These are phyloP conservation scores for Dendrocalamus latiflorus DNA, from an alignment of 202 grass and related monocot genomes.

Conservation along the genomic window DNA sequence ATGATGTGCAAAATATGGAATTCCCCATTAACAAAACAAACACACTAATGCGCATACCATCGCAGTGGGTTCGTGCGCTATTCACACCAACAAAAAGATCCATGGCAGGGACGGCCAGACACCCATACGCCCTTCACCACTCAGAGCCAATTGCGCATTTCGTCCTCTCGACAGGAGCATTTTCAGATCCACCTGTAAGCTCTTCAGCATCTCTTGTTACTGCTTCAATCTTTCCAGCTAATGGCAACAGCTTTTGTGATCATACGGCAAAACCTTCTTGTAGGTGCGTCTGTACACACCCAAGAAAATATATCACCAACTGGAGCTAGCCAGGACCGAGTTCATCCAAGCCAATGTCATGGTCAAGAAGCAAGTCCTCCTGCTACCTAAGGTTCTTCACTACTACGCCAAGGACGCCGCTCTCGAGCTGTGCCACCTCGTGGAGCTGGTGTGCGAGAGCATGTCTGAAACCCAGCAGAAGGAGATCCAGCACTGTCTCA, in stretches of 20 bases:
- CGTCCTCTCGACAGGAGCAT: slow-evolving; percentile 74
- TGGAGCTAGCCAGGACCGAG: slow-evolving; percentile 59
- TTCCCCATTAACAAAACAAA: no score
- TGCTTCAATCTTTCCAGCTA: not conserved
- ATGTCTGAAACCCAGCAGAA: slow-evolving; percentile 43
- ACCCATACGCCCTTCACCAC: slow-evolving; percentile 63
- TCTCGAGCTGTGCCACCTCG: slow-evolving; percentile 58
- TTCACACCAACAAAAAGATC: slow-evolving; percentile 55
- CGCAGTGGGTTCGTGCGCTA: slow-evolving; percentile 55
- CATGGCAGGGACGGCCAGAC: slow-evolving; percentile 38
- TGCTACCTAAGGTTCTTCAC: slow-evolving; percentile 83
- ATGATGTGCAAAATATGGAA: no score
- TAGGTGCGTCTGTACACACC: slow-evolving; percentile 76
- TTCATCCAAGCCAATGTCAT: slow-evolving; percentile 65
- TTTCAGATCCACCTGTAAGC: slow-evolving; percentile 85
- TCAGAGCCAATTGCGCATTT: slow-evolving; percentile 71
- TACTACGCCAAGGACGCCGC: slow-evolving; percentile 73
- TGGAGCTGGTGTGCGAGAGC: slow-evolving; percentile 70
- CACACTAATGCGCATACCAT: not conserved
- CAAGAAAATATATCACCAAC: slow-evolving; percentile 61
- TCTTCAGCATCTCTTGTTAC: not conserved
- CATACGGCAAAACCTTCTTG: not conserved
- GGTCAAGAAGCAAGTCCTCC: slow-evolving; percentile 57
- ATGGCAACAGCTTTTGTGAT: not conserved
- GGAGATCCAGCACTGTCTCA: slow-evolving; percentile 41